Evolutionary conservation across 139 green algal species (phyloP).

Genomic region (Spirogloea muscicola): DNA sequence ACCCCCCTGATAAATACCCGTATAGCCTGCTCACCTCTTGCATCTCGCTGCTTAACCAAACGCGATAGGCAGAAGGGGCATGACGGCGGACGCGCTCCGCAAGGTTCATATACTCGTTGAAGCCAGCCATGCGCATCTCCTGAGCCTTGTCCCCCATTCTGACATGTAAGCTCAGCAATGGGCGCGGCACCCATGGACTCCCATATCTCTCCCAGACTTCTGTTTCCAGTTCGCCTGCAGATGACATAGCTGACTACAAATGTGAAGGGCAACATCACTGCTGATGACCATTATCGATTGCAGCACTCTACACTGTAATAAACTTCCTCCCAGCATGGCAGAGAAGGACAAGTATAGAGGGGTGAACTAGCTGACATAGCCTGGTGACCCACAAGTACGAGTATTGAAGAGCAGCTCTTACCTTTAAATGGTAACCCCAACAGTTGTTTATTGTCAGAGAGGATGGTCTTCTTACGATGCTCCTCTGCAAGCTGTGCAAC

Average conservation of each 20-base stretch:
- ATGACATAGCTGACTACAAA: background rate
- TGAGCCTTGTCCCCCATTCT: slow-evolving; percentile 30
- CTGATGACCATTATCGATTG: background rate
- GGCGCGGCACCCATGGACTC: slow-evolving; percentile 16
- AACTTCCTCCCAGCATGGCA: background rate
- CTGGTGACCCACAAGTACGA: too few species aligned
- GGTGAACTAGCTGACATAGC: too few species aligned
- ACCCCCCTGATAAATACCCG: too few species aligned
- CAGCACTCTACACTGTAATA: background rate
- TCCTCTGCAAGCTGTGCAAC: too few species aligned
- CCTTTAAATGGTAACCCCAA: too few species aligned
- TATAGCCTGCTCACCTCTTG: slow-evolving; percentile 8
- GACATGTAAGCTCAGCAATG: slow-evolving; percentile 30
- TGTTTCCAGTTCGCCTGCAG: background rate
- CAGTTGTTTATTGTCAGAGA: too few species aligned
- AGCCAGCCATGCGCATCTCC: slow-evolving; percentile 27
- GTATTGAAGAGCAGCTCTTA: too few species aligned
- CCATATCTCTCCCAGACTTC: background rate
- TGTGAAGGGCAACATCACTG: too few species aligned
- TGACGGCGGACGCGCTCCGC: slow-evolving; percentile 22
- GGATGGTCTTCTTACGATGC: too few species aligned
- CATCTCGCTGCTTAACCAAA: slow-evolving; percentile 34
- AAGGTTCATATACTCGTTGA: slow-evolving; percentile 26
- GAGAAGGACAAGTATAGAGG: background rate
- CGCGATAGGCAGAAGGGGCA: background rate